Conservation (phyloP, 371 early-diverging fungal species). For the Haplosporangium sp. region DNA sequence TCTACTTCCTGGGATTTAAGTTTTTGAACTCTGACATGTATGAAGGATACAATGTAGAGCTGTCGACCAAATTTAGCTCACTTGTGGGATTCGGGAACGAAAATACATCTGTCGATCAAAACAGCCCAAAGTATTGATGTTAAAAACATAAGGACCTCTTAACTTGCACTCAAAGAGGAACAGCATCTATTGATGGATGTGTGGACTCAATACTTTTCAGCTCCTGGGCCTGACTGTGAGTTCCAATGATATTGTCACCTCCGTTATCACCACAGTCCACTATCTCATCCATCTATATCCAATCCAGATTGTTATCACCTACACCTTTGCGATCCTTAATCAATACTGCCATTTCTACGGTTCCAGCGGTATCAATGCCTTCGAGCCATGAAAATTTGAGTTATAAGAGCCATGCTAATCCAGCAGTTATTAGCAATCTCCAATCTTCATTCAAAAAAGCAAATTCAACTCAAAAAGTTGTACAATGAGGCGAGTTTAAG, state of each 20-base stretch:
- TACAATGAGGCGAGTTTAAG: background rate
- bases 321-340: background rate
- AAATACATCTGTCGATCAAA: too few species aligned
- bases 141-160: background rate
- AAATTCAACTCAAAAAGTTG: background rate
- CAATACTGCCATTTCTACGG: background rate
- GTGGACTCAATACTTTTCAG: background rate
- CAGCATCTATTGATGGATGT: slow-evolving; percentile 6
- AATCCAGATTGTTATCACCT: background rate
- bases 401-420: too few species aligned
- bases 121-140: too few species aligned
- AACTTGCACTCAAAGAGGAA: background rate
- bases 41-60: background rate
- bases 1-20: background rate
- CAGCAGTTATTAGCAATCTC: too few species aligned
- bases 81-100: background rate
- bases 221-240: slow-evolving; percentile 12
- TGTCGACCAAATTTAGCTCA: background rate
- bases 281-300: background rate
- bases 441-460: too few species aligned
- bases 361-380: background rate
- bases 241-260: background rate
- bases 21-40: background rate
- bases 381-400: too few species aligned
- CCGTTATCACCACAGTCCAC: background rate